Conservation (phyloP, 129 eudicot genomes). For the Pulicaria dysenterica region DNA sequence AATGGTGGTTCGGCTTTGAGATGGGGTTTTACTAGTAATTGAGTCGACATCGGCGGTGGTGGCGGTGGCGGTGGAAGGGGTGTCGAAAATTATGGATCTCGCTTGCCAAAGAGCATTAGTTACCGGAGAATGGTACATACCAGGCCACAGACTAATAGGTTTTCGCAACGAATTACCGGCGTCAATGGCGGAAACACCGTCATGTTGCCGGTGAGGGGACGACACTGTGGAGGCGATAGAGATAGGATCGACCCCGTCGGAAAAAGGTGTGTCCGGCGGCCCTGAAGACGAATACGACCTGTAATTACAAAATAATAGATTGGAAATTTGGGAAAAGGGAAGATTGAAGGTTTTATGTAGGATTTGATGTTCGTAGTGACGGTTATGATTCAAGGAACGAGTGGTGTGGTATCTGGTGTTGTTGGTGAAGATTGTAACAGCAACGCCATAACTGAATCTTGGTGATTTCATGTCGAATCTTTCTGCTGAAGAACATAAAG, state of each 20-base stretch:
- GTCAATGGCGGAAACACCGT: conserved; percentile 51
- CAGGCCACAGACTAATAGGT: conserved; percentile 91
- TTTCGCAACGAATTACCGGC: conserved; percentile 77
- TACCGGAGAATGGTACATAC: conserved; percentile 94
- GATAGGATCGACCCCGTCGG: conserved; percentile 25
- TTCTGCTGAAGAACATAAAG: neutral
- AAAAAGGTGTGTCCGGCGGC: conserved; percentile 16
- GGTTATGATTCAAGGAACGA: neutral
- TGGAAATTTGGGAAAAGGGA: neutral
- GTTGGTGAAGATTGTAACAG: neutral
- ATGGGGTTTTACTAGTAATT: conserved; percentile 49
- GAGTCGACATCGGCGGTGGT: conserved; percentile 26
- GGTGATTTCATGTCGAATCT: neutral
- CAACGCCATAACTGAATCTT: conserved; percentile 1
- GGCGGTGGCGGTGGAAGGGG: conserved; percentile 11
- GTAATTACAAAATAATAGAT: neutral
- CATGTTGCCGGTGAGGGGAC: conserved; percentile 28
- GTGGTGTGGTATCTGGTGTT: conserved; percentile 14
- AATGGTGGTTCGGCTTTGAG: conserved; percentile 70
- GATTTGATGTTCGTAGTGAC: neutral
- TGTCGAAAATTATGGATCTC: conserved; percentile 63
- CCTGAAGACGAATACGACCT: conserved; percentile 42
- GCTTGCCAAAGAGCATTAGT: conserved; percentile 99
- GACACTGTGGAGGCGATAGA: conserved; percentile 35
- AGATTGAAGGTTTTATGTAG: neutral